phyloP scores from a whole-genome alignment of 306 rosid genomes.

The Prunus fruticosa region DNA sequence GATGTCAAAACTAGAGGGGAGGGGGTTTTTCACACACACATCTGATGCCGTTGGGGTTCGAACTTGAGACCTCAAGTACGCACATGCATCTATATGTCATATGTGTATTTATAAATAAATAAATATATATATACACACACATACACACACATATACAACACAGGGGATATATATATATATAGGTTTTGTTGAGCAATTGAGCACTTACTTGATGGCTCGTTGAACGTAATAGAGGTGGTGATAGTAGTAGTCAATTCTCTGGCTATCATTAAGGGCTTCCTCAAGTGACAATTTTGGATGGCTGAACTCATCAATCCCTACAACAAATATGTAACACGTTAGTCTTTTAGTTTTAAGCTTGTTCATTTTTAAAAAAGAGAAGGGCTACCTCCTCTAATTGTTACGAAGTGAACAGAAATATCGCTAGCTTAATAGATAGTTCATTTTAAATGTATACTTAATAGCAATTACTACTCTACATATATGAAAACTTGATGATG shows the following conservation, averaged over 20 bases:
- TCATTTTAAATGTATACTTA: not conserved
- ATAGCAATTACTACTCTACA: not conserved
- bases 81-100: too few species aligned
- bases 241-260: constrained; percentile 25
- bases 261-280: constrained; percentile 23
- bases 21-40: too few species aligned
- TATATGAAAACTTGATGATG: not conserved
- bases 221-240: constrained; percentile 20
- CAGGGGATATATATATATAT: not conserved
- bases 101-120: too few species aligned
- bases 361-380: not conserved
- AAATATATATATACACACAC: too few species aligned
- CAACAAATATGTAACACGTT: not conserved
- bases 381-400: too few species aligned
- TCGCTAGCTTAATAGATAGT: too few species aligned
- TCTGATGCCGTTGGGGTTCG: too few species aligned
- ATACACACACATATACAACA: too few species aligned
- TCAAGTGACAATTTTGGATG: constrained; percentile 17
- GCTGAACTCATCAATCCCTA: constrained; percentile 25
- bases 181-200: not conserved
- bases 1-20: too few species aligned
- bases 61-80: too few species aligned
- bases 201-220: constrained; percentile 28
- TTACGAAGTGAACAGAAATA: too few species aligned
- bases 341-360: not conserved